These are phyloP conservation scores for apple (Malus domestica) DNA, from an alignment of 306 rosid species.

Conservation along the genomic window DNA sequence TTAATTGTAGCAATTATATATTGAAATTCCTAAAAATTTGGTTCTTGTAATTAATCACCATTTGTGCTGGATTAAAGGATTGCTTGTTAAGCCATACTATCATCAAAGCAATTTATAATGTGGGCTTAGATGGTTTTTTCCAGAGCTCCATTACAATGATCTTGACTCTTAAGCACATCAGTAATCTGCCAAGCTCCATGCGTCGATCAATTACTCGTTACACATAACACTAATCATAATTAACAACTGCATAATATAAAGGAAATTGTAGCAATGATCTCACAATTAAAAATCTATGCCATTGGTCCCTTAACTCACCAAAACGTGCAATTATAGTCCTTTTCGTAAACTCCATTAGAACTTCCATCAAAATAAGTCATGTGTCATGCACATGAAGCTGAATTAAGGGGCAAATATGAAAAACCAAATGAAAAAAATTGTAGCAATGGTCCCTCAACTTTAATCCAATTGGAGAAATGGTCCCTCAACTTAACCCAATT, in stretches of 20 bases:
- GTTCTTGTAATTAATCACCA: not conserved
- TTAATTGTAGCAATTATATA: not conserved
- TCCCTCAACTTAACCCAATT: no score
- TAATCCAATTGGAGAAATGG: no score
- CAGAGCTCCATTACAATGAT: not conserved
- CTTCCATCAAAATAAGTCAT: no score
- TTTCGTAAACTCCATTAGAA: no score
- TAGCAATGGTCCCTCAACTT: no score
- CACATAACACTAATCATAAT: not conserved
- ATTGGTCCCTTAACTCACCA: no score
- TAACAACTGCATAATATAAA: not conserved
- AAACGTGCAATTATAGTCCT: no score
- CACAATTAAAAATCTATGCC: no score
- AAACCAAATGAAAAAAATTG: no score
- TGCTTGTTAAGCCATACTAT: not conserved
- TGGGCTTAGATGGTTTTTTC: not conserved
- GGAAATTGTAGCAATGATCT: no score
- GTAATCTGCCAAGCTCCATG: not conserved
- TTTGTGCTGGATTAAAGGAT: constrained; percentile 9
- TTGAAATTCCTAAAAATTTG: constrained; percentile 4
- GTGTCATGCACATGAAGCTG: no score
- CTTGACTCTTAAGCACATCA: not conserved
- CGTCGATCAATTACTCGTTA: not conserved
- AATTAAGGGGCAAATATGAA: no score
- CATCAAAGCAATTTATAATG: not conserved